These are phyloP conservation scores for Solanum ossicruentum DNA, from an alignment of 257 asterid genomes.

Conservation along the genomic window DNA sequence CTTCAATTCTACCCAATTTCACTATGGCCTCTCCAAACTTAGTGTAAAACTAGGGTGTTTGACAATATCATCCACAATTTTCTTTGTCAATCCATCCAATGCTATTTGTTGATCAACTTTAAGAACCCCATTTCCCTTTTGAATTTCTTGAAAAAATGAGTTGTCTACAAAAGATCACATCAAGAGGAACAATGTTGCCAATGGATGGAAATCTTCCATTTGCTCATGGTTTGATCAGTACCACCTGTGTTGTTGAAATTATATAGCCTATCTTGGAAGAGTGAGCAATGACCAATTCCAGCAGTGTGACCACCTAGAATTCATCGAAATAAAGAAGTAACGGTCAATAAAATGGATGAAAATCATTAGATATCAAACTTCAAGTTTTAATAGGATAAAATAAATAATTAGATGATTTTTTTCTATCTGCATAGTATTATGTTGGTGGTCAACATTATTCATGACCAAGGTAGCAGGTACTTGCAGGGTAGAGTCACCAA, in stretches of 20 bases:
- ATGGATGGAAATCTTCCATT: neutral
- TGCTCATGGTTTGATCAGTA: conserved; percentile 44
- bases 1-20: conserved; percentile 37
- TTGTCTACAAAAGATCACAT: conserved; percentile 29
- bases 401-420: neutral
- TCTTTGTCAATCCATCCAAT: conserved; percentile 20
- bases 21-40: conserved; percentile 48
- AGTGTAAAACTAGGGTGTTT: conserved; percentile 9
- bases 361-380: neutral
- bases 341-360: no score
- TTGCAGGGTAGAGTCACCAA: neutral
- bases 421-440: no score
- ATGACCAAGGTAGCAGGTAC: no score
- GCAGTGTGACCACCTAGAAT: conserved; percentile 49
- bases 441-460: neutral
- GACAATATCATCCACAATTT: conserved; percentile 23
- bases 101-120: conserved; percentile 14
- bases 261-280: conserved; percentile 36
- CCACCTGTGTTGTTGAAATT: conserved; percentile 26
- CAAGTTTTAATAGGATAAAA: neutral
- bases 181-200: conserved; percentile 28
- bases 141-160: conserved; percentile 33
- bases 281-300: conserved; percentile 44
- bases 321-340: neutral
- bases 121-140: conserved; percentile 16